A percentile compares a stretch with the other conserved stretches of the same genome.
These are phyloP conservation scores for Beauveria australis DNA, from an alignment of 2,329 filamentous ascomycete species.

Conservation along the genomic window DNA sequence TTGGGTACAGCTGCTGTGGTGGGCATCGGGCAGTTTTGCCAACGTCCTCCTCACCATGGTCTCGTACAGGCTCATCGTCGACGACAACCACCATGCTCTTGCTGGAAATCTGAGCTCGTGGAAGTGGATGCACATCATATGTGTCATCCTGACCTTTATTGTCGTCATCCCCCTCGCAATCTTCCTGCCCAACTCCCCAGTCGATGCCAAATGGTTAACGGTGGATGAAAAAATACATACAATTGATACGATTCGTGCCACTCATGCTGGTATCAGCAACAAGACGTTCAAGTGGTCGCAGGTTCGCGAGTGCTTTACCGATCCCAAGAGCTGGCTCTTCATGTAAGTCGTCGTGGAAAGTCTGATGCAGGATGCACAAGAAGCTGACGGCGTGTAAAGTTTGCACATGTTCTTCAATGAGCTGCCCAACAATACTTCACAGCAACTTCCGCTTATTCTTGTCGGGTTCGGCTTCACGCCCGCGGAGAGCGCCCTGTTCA, in stretches of 20 bases:
- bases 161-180: constrained; percentile 24
- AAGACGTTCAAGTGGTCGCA: constrained; percentile 19
- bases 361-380: no score
- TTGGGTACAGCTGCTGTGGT: constrained; percentile 22
- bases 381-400: constrained; percentile 5
- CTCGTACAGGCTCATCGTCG: constrained; percentile 19
- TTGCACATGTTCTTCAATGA: constrained; percentile 21
- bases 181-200: constrained; percentile 17
- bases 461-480: constrained; percentile 18
- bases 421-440: constrained; percentile 20
- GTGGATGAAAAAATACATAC: constrained; percentile 17
- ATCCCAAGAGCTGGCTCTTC: constrained; percentile 18
- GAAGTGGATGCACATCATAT: constrained; percentile 49
- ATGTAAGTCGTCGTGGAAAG: constrained; percentile 2
- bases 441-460: constrained; percentile 19
- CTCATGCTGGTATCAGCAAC: constrained; percentile 17
- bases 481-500: constrained; percentile 19
- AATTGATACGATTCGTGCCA: constrained; percentile 15
- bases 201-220: constrained; percentile 16
- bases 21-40: constrained; percentile 20
- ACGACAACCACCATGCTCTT: constrained; percentile 13
- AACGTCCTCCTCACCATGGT: constrained; percentile 22
- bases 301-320: constrained; percentile 16
- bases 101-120: constrained; percentile 16
- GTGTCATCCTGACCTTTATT: constrained; percentile 45